Base-by-base conservation (phyloP, 1,284 basidiomycete species). In the Salmacisia buchloeana region DNA sequence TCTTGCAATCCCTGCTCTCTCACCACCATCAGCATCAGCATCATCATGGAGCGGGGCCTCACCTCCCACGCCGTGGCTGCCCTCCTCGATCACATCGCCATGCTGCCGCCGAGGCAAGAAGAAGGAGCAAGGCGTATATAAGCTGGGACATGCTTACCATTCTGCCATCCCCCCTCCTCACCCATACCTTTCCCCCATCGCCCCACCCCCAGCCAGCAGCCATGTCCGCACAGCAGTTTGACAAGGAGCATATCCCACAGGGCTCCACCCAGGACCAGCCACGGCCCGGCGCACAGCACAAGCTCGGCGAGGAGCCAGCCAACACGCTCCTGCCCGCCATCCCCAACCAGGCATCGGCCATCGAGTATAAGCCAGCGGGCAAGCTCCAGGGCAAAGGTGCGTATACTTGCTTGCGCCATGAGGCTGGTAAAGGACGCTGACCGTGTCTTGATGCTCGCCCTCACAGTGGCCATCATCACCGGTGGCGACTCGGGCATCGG, bases 401-500 rank as follows among this genome's bases (percentile, higher is more conserved):
- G n/a, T n/a, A n/a, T n/a, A n/a, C n/a, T n/a, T n/a, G n/a, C n/a
- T n/a, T n/a, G n/a, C n/a, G n/a, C n/a, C n/a, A n/a, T n/a, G n/a
- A n/a, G n/a, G n/a, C n/a, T n/a, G n/a, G n/a, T n/a, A n/a, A n/a
- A n/a, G n/a, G n/a, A n/a, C n/a, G n/a, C n/a, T n/a, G n/a, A n/a
- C n/a, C n/a, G n/a, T n/a, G n/a, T n/a, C n/a, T n/a, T n/a, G n/a
- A n/a, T n/a, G n/a, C n/a, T n/a, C n/a, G n/a, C n/a, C n/a, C n/a
- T n/a, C n/a, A n/a, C n/a, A n/a, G 84, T 83, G 13, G 85, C 85
- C 3, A 80, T 88, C 58, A 81, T 89, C 65, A 87, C 83, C 5
- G 82, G 83, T 36, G 84, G 82, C 33, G 84, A 86, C 72, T 84
- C 82, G 31, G 85, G 86, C n/a, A 87, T 88, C 59, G 87, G 87